Conservation (phyloP, 2,329 filamentous ascomycete species). For the Phoma sp. region DNA sequence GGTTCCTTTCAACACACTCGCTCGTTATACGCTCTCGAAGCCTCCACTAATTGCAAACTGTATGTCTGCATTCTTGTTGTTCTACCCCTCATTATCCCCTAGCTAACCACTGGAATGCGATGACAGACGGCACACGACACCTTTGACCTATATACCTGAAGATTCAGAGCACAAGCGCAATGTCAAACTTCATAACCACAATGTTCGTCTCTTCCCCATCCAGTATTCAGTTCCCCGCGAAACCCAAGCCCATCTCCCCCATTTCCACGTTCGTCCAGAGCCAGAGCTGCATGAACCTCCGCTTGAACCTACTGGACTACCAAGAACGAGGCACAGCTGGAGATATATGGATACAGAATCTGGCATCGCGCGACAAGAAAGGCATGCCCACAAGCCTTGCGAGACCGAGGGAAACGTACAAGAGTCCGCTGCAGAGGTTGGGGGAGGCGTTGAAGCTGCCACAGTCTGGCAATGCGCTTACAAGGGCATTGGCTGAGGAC, state of each 20-base stretch:
- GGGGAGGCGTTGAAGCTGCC: conserved; percentile 35
- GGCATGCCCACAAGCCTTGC: conserved; percentile 23
- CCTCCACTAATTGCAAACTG: background rate
- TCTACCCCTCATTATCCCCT: conserved; percentile 26
- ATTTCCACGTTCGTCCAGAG: conserved; percentile 53
- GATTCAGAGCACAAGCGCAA: conserved; percentile 43
- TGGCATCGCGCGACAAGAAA: conserved; percentile 6
- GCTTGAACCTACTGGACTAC: conserved; percentile 22
- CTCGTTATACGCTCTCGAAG: background rate
- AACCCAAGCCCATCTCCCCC: conserved; percentile 49
- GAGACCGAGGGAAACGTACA: conserved; percentile 36
- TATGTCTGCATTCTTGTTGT: conserved; percentile 27
- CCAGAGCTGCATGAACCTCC: conserved; percentile 48
- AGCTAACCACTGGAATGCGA: conserved; percentile 46
- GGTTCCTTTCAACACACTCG: background rate
- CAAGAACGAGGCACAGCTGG: conserved; percentile 17
- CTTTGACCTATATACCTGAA: conserved; percentile 27
- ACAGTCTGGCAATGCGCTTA: conserved; percentile 20
- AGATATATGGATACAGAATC: conserved; percentile 19
- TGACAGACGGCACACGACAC: conserved; percentile 25
- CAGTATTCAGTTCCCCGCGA: conserved; percentile 41
- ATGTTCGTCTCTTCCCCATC: conserved; percentile 66
- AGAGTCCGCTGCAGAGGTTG: conserved; percentile 42
- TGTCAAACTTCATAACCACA: conserved; percentile 82
- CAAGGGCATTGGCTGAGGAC: conserved; percentile 7